Base-by-base conservation (phyloP, 164 flowering plant species). In the Platanus orientalis region DNA sequence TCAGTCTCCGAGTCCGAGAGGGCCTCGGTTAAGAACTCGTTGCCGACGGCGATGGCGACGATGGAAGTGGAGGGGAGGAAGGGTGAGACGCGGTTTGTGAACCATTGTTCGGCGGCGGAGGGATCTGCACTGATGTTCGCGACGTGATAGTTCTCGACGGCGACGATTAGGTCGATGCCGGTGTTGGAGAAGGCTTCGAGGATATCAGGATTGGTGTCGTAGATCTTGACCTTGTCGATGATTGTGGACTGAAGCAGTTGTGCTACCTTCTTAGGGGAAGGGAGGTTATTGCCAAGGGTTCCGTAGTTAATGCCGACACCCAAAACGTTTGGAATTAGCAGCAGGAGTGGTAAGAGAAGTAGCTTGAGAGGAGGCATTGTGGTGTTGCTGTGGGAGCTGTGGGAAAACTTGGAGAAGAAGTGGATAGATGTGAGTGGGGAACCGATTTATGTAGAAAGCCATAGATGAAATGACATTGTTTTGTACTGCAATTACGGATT, bases 221-320 rank as follows among this genome's bases (percentile, higher is more conserved):
- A 88, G 76, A 88, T 84, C 57, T 83, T 88, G 61, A 84, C 88
- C 61, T 77, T 74, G 76, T 81, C 79, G 55, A 88, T 69, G 73
- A 78, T 69, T 1, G 84, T 81, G 63, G 86, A 74, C 61, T 82
- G 83, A 59, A 86, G 86, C 51, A 86, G 72, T 57, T 80, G 79
- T 2, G 84, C 88, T n/a, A 83, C 95, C 58, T 59, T 71, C 55
- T 80, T 75, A 0, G 91, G 88, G 1, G 83, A 59, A 7, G 89
- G 95, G 20, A 88, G 88, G 75, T 88, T 80, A 84, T 71, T 80
- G 1, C 86, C 91, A 14, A 86, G 50, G 0, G 84, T 81, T 44
- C 95, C 95, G 55, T 88, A 86, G 80, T 88, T 88, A 40, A 86
- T 64, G 11, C 95, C 95, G n/a, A 88, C 76, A 34, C 70, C 52